Base-by-base conservation (phyloP, 2,329 filamentous ascomycete species). In the Endothia cerciana region DNA sequence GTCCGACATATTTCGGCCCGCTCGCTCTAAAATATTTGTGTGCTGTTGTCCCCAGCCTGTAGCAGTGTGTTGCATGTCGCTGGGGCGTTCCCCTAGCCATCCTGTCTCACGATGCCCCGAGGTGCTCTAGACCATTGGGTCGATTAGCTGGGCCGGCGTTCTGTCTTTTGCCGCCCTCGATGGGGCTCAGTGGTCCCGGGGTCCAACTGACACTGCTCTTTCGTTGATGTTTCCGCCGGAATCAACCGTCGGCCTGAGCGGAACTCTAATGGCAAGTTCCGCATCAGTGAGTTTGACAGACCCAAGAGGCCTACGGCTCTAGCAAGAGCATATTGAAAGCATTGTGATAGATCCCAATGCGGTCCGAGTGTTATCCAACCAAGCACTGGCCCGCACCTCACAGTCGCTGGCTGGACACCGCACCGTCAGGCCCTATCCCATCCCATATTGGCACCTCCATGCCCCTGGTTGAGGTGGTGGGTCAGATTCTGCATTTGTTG, bases 381-480 rank as follows among this genome's bases (percentile, higher is more conserved):
- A 49, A 60, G 45, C 51, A 66, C 47, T 43, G 62, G 51, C 41
- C 60, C 60, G 36, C 47, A 62, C 25, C 60, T 49, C 4, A 41
- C 41, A 49, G 33, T 36, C 51, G 43, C 43, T 13, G 47, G 60
- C 62, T 62, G 66, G 64, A 30, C 66, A 55, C 53, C 28, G 51
- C 49, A 58, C 64, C 60, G 66, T 68, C 66, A 68, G 17, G 66
- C 60, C 33, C 57, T 61, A 28, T 68, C 64, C 66, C 66, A 68
- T 2, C 64, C 47, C 64, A 68, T 59, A 47, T 57, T 53, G 41
- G 51, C 60, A 2, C 57, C 62, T 6, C 57, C 43, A 11, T 68
- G 66, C 10, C 64, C 64, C 17, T 66, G 66, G 30, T 36, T 62
- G n/a, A 64, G 38, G 22, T 65, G 57, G 64, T 66, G 62, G 6